Percentiles rank a stretch among this genome's conserved stretches.
Evolutionary conservation across 108 stramenopile species (phyloP).

Genomic region (Conticribra weissflogii): DNA sequence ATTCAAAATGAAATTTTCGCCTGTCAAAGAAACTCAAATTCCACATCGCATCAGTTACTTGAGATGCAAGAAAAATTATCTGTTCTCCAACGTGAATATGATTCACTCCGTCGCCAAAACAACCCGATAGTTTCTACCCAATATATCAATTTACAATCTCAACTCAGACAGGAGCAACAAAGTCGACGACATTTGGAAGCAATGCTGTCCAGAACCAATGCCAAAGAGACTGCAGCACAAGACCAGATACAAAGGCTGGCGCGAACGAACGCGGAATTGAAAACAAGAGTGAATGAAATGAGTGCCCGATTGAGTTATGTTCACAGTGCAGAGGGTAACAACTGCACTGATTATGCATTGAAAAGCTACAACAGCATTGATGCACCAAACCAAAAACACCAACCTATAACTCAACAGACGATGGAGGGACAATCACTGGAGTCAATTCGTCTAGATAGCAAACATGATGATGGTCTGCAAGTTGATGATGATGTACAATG

Average conservation of each 20-base stretch:
- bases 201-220: conserved; percentile 1
- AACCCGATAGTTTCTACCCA: too few relatives aligned
- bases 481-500: too few relatives aligned
- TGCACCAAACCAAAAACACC: too few relatives aligned
- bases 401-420: too few relatives aligned
- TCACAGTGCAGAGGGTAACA: too few relatives aligned
- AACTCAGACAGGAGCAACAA: not conserved
- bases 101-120: conserved; percentile 11
- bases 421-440: too few relatives aligned
- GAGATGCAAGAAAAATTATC: conserved; percentile 29
- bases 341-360: too few relatives aligned
- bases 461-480: too few relatives aligned
- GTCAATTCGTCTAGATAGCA: too few relatives aligned
- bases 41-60: conserved; percentile 35
- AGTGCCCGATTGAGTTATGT: conserved; percentile 5
- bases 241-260: conserved; percentile 14
- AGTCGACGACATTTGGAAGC: not conserved
- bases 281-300: conserved; percentile 23
- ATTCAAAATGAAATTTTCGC: conserved; percentile 36
- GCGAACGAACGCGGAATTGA: conserved; percentile 21
- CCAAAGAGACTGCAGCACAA: not conserved
- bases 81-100: conserved; percentile 4
- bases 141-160: not conserved
- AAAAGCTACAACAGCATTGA: too few relatives aligned
- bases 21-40: conserved; percentile 32